Percentiles rank a stretch among this genome's conserved stretches.
Evolutionary conservation across 2,329 filamentous ascomycete genomes (phyloP).

Genomic region (Coniella vitis): DNA sequence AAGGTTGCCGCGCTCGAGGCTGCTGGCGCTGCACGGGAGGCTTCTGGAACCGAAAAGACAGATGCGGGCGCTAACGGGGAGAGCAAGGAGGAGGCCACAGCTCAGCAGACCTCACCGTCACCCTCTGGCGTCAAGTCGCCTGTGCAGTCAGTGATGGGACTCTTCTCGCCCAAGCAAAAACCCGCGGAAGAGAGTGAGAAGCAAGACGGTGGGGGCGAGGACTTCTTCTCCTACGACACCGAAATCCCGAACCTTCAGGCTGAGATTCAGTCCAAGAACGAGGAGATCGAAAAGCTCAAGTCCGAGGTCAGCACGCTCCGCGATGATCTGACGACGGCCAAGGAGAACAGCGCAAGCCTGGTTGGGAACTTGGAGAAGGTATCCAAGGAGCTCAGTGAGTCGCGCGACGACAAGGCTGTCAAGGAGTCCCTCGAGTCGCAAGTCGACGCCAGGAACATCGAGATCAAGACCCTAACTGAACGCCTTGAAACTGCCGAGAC

Average conservation of each 20-base stretch:
- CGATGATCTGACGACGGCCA: conserved; percentile 61
- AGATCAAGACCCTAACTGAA: conserved; percentile 44
- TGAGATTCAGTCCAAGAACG: conserved; percentile 62
- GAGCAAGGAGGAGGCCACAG: conserved; percentile 21
- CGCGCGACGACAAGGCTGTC: conserved; percentile 32
- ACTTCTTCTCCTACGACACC: conserved; percentile 88
- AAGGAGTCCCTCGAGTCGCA: conserved; percentile 43
- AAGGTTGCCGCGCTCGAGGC: conserved; percentile 47
- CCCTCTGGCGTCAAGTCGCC: conserved; percentile 37
- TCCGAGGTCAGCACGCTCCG: conserved; percentile 61
- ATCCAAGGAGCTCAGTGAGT: conserved; percentile 53
- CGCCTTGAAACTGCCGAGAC: conserved; percentile 36
- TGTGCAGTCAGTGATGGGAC: conserved; percentile 39
- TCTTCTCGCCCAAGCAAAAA: conserved; percentile 44
- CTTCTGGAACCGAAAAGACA: conserved; percentile 26
- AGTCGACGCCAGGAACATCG: conserved; percentile 39
- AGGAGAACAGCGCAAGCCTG: conserved; percentile 63
- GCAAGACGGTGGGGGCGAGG: conserved; percentile 44
- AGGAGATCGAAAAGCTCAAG: conserved; percentile 65
- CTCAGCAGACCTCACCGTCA: conserved; percentile 15
- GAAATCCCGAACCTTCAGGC: conserved; percentile 77
- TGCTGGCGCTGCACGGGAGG: conserved; percentile 22
- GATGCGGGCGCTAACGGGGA: conserved; percentile 15
- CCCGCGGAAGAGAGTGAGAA: conserved; percentile 25
- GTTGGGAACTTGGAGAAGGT: conserved; percentile 61